Base-by-base conservation (phyloP, 2,329 filamentous ascomycete species). In the Ploettnerulaceae sp. region DNA sequence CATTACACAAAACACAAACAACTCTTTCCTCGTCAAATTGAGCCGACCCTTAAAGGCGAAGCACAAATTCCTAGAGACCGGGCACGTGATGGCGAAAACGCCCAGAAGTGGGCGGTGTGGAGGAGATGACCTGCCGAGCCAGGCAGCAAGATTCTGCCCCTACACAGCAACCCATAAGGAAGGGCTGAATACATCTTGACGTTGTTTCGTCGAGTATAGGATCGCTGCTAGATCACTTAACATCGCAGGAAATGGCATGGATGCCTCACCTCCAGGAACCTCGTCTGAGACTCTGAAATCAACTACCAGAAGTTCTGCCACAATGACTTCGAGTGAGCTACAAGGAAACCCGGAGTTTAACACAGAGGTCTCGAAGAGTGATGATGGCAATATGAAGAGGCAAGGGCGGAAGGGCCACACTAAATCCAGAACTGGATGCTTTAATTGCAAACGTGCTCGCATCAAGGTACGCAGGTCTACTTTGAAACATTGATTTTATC, bases 391-490 rank as follows among this genome's bases (percentile, higher is more conserved):
- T 21, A 40, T 35, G 21, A 47, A 35, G 20, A 50, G 48, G 31
- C 25, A 42, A 34, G 52, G 52, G 11, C 43, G 57, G 38, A 61
- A 56, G 36, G 79, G 80, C 1, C 81, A 84, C 55, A 83, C 77
- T 4, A 85, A 85, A 62, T 82, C 78, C 32, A 72, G 81, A 22
- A 70, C 74, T 12, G 81, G 81, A 7, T 84, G 81, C 64, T 83
- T 75, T 62, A 82, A 83, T 63, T 85, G 81, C 67, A 84, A 84
- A 65, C 70, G 75, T 47, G 69, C 80, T 28, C 72, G 81, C 48
- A 84, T 85, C 62, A 84, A 81, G 72, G 76, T 75, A 46, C 22
- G 32, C 14, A 4, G n/a, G n/a, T n/a, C n/a, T n/a, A n/a, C n/a
- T n/a, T n/a, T n/a, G 14, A 7, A 11, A 11, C 7, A 18, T 17